phyloP scores from a whole-genome alignment of 1,284 basidiomycete species.

The Peniophora sp. region DNA sequence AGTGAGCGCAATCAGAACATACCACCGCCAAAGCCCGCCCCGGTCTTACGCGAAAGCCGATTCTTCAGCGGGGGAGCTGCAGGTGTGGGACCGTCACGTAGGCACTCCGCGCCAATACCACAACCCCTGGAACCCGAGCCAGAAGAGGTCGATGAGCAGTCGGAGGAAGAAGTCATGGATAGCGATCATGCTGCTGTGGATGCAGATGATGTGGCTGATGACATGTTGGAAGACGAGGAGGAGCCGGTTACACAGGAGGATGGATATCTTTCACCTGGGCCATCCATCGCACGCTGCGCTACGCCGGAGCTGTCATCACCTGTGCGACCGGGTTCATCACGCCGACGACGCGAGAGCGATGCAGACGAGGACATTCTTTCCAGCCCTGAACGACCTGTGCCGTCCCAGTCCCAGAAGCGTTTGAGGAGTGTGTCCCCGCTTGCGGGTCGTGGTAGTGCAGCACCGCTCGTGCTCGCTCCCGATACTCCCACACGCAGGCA shows the following conservation, averaged over 20 bases:
- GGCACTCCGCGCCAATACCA: constrained; percentile 25
- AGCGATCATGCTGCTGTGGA: constrained; percentile 9
- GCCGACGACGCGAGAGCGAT: constrained; percentile 32
- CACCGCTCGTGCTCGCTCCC: constrained; percentile 25
- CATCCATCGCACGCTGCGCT: constrained; percentile 40
- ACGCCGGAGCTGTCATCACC: constrained; percentile 63
- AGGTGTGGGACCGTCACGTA: constrained; percentile 32
- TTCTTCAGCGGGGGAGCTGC: constrained; percentile 13
- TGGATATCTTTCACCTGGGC: constrained; percentile 65
- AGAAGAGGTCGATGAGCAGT: constrained; percentile 3
- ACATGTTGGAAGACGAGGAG: constrained; percentile 22
- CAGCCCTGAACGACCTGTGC: constrained; percentile 34
- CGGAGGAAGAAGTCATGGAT: neutral
- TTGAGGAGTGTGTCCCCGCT: neutral
- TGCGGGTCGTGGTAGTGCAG: neutral
- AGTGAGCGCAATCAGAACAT: neutral
- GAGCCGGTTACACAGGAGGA: constrained; percentile 61
- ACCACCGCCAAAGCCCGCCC: neutral
- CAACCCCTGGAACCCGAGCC: neutral
- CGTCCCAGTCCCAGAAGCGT: too few relatives aligned
- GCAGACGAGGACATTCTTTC: constrained; percentile 54
- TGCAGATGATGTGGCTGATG: constrained; percentile 16
- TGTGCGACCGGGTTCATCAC: constrained; percentile 17
- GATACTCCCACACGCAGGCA: constrained; percentile 18
- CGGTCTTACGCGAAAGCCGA: constrained; percentile 5